Evolutionary conservation across 768 basidiomycete species (phyloP).

Genomic region (Russula sp.): DNA sequence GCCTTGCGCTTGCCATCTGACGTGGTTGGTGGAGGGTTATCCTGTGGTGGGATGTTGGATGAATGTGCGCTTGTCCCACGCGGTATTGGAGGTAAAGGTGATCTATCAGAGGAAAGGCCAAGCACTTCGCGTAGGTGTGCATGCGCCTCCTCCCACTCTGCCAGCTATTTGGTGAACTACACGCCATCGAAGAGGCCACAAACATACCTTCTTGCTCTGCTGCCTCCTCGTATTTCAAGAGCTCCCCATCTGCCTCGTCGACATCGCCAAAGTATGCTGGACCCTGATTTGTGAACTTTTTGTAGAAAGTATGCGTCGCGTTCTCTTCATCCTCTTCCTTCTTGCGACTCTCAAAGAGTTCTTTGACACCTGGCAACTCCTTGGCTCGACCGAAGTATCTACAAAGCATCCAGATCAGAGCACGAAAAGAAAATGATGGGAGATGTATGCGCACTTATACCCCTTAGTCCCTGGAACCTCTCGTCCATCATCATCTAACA

Average conservation of each 20-base stretch:
- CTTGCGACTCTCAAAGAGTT: conserved; percentile 87
- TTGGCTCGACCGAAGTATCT: conserved; percentile 98
- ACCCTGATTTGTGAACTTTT: conserved; percentile 85
- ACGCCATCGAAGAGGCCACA: background rate
- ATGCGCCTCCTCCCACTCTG: conserved; percentile 18
- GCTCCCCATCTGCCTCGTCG: conserved; percentile 69
- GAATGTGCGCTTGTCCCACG: conserved; percentile 36
- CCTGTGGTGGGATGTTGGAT: conserved; percentile 33
- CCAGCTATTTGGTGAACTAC: background rate
- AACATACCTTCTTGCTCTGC: conserved; percentile 67
- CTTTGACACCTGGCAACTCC: conserved; percentile 91
- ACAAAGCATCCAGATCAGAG: background rate
- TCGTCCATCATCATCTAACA: conserved; percentile 92
- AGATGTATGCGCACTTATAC: conserved; percentile 68
- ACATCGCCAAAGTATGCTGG: conserved; percentile 89
- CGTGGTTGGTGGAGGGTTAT: conserved; percentile 29
- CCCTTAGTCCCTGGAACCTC: conserved; percentile 96
- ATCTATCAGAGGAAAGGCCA: conserved; percentile 39
- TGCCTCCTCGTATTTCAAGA: conserved; percentile 68
- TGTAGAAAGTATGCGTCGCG: conserved; percentile 68
- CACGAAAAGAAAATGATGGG: background rate
- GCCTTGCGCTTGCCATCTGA: conserved; percentile 55
- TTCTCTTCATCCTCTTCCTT: conserved; percentile 89
- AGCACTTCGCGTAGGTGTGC: conserved; percentile 23
- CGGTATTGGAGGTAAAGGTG: conserved; percentile 51